These are phyloP conservation scores for Chaetomiaceae sp. DNA, from an alignment of 2,329 filamentous ascomycete genomes.

Conservation along the genomic window DNA sequence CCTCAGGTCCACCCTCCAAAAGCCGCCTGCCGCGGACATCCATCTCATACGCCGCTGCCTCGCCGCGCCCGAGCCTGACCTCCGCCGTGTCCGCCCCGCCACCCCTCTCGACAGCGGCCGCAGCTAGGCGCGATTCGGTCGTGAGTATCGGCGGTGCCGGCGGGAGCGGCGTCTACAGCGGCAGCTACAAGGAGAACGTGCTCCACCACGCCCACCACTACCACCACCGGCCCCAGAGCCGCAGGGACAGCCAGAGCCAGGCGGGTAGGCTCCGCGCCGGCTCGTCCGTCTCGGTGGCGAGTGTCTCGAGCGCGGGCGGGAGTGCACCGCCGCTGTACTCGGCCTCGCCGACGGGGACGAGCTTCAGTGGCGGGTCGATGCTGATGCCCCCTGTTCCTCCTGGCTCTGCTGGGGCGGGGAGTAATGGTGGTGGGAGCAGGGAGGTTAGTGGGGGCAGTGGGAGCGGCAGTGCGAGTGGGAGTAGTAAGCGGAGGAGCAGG, in stretches of 20 bases:
- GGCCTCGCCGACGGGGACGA: slow-evolving; percentile 13
- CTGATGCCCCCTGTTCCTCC: slow-evolving; percentile 5
- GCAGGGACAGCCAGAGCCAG: neutral
- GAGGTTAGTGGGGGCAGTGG: slow-evolving; percentile 1
- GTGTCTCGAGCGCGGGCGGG: slow-evolving; percentile 1
- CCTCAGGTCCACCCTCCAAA: slow-evolving; percentile 12
- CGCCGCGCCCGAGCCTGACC: slow-evolving; percentile 26
- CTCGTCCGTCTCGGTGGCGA: slow-evolving; percentile 18
- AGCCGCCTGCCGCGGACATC: slow-evolving; percentile 29
- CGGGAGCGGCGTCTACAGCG: neutral
- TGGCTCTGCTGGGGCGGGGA: neutral
- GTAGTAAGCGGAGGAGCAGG: slow-evolving; percentile 19
- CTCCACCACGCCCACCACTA: neutral
- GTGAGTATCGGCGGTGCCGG: too few species aligned
- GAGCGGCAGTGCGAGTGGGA: slow-evolving; percentile 1
- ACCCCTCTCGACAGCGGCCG: neutral
- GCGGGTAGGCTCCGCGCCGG: slow-evolving; percentile 20
- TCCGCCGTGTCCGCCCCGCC: slow-evolving; percentile 16
- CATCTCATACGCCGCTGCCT: slow-evolving; percentile 9
- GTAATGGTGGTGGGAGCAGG: slow-evolving; percentile 1
- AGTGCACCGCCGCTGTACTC: slow-evolving; percentile 6
- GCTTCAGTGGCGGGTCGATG: neutral
- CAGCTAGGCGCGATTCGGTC: slow-evolving; percentile 10
- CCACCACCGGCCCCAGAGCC: neutral
- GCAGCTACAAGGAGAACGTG: slow-evolving; percentile 24